These are phyloP conservation scores for Musa troglodytarum DNA, from an alignment of 176 grass and related monocot species.

Conservation along the genomic window DNA sequence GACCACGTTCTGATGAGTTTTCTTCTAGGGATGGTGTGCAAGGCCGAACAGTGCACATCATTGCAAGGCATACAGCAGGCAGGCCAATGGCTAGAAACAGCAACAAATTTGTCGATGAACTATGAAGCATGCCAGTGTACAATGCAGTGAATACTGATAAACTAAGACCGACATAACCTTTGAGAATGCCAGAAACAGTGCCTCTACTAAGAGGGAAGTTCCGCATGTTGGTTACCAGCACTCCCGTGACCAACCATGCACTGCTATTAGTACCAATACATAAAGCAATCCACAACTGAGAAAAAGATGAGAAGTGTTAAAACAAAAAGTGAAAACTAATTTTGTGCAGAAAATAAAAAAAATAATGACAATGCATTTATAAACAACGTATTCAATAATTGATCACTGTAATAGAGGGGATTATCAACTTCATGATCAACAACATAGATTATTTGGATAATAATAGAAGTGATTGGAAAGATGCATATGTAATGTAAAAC, in stretches of 20 bases:
- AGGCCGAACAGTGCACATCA: slow-evolving; percentile 83
- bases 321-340: background rate
- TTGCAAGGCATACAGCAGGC: slow-evolving; percentile 47
- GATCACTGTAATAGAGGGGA: background rate
- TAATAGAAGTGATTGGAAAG: too few relatives aligned
- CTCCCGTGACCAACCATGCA: slow-evolving; percentile 79
- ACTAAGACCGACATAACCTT: slow-evolving; percentile 88
- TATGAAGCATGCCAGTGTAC: slow-evolving; percentile 65
- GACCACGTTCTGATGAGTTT: slow-evolving; percentile 50
- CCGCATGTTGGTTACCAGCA: slow-evolving; percentile 90
- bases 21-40: slow-evolving; percentile 77
- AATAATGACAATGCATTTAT: too few relatives aligned
- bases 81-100: slow-evolving; percentile 68
- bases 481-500: too few relatives aligned
- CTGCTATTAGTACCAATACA: slow-evolving; percentile 93
- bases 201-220: slow-evolving; percentile 91
- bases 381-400: background rate
- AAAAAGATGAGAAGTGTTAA: slow-evolving; percentile 8
- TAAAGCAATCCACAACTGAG: slow-evolving; percentile 76
- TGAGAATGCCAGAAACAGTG: slow-evolving; percentile 82
- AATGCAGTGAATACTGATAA: slow-evolving; percentile 74
- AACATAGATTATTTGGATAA: too few relatives aligned
- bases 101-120: slow-evolving; percentile 61
- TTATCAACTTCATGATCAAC: too few relatives aligned
- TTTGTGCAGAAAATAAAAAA: background rate